Base-by-base conservation (phyloP, 2,329 filamentous ascomycete species). In the Aureobasidium sp. region DNA sequence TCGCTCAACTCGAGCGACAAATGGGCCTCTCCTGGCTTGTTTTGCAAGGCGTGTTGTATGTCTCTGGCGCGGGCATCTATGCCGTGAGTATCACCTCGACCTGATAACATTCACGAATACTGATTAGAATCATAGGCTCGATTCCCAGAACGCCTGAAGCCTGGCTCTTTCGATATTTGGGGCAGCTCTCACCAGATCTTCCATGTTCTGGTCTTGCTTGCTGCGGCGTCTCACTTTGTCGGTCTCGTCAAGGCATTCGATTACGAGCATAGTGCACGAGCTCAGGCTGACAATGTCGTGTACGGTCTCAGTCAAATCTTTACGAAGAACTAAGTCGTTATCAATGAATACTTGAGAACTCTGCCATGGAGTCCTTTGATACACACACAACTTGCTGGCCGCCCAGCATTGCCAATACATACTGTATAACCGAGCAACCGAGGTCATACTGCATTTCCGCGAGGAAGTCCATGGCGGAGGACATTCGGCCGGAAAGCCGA, bases 171-270 rank as follows among this genome's bases (percentile, higher is more conserved):
- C 70, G 94, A 99, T 75, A 89, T 97, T 57, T 89, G 89, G 83
- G 93, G 94, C 41, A 91, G 87, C 71, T 96, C 91, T 25, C 94
- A 99, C 75, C 94, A 99, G 76, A 88, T 99, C 66, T 99, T 99
- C 74, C 94, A 99, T 77, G 78, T 96, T 42, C 82, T 94, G 65
- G 92, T 99, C 32, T 79, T 97, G 16, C 74, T 91, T 64, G 94
- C 94, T 0, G 93, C 91, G 0, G 82, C 83, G 1, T 83, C 88
- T 29, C 94, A 99, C 78, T 78, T 97, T 63, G 86, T 86, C 58
- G 92, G 90, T 53, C 81, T 97, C 76, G 72, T 89, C 34, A 88
- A 85, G 74, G 92, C 92, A 4, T 96, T 97, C 75, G 90, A 96
- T 74, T 87, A 89, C 71, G 86, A 90, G 69, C 91, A 96, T 74